Evolutionary conservation across 2,329 filamentous ascomycete species (phyloP).

Genomic region (Exophiala viscosa): DNA sequence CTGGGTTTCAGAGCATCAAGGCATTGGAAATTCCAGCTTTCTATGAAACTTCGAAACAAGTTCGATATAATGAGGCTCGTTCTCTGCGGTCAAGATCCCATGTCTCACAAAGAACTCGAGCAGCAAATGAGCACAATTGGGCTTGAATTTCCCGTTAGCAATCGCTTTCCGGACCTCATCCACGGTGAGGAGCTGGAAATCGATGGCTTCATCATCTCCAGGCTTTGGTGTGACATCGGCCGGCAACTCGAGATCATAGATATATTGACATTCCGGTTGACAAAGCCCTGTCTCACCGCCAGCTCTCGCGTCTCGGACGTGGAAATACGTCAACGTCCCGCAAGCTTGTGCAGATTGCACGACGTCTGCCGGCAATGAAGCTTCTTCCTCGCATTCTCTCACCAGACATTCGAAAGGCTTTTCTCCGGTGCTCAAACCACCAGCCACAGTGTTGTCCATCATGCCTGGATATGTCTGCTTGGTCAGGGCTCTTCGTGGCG

Average conservation of each 20-base stretch:
- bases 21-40: slow-evolving; percentile 73
- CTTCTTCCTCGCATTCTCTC: slow-evolving; percentile 85
- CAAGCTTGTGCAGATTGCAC: slow-evolving; percentile 60
- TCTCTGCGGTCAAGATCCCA: slow-evolving; percentile 71
- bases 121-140: slow-evolving; percentile 80
- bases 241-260: slow-evolving; percentile 82
- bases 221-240: slow-evolving; percentile 66
- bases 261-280: slow-evolving; percentile 86
- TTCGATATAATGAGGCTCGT: slow-evolving; percentile 73
- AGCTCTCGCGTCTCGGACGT: slow-evolving; percentile 69
- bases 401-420: slow-evolving; percentile 75
- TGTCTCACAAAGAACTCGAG: slow-evolving; percentile 88
- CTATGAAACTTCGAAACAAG: slow-evolving; percentile 74
- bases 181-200: slow-evolving; percentile 73
- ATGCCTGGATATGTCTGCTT: slow-evolving; percentile 91
- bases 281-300: slow-evolving; percentile 78
- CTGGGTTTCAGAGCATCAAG: slow-evolving; percentile 31
- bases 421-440: slow-evolving; percentile 77
- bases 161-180: slow-evolving; percentile 71
- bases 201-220: slow-evolving; percentile 83
- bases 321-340: slow-evolving; percentile 79
- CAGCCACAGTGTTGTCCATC: slow-evolving; percentile 91
- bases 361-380: slow-evolving; percentile 67
- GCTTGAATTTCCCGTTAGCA: slow-evolving; percentile 75
- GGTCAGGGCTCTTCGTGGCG: slow-evolving; percentile 67